Evolutionary conservation across 23 red algal species (phyloP).

Genomic region (Gracilaria caudata): DNA sequence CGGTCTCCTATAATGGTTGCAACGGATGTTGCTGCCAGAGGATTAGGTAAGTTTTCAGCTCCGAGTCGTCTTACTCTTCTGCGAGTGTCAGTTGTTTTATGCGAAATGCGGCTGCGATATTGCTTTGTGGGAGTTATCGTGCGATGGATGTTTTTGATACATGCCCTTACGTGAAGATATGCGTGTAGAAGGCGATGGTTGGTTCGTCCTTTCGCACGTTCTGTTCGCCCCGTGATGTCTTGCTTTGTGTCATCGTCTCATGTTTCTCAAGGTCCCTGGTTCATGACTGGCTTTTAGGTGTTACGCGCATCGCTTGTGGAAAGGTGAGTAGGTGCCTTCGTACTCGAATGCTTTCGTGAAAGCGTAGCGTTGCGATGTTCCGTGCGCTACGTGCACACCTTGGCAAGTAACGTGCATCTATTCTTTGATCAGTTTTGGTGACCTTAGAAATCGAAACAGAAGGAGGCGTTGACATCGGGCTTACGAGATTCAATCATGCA

Average conservation of each 20-base stretch:
- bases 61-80: background rate
- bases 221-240: background rate
- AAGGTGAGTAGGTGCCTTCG: conserved; percentile 30
- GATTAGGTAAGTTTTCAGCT: conserved; percentile 78
- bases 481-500: background rate
- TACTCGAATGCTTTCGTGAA: conserved; percentile 9
- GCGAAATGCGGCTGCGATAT: conserved; percentile 31
- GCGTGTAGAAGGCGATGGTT: background rate
- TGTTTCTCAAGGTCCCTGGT: conserved; percentile 13
- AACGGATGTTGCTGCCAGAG: conserved; percentile 95
- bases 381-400: background rate
- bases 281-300: conserved; percentile 19
- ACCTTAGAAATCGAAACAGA: background rate
- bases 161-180: conserved; percentile 9
- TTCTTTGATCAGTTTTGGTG: background rate
- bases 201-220: background rate
- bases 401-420: conserved; percentile 17
- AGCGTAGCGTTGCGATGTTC: conserved; percentile 19
- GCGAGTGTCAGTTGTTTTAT: conserved; percentile 1
- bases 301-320: conserved; percentile 9
- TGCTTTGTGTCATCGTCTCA: conserved; percentile 23
- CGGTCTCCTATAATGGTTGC: conserved; percentile 79
- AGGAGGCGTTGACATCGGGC: conserved; percentile 17
- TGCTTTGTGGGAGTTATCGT: background rate
- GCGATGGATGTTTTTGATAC: conserved; percentile 22